Base-by-base conservation (phyloP, 441 rosid species). In the Croton setiger region DNA sequence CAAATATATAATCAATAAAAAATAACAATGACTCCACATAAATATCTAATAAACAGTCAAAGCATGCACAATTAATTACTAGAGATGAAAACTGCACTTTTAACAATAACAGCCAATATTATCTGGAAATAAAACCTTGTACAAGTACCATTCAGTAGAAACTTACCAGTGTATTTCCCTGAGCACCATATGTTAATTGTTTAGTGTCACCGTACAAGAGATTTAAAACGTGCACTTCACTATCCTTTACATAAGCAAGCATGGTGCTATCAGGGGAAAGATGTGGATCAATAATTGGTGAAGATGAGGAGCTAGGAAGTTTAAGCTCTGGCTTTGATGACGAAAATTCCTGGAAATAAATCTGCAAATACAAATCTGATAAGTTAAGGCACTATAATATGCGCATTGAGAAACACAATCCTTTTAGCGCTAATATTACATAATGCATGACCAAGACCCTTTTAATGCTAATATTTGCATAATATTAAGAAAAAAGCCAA, bases 261-360 rank as follows among this genome's bases (percentile, higher is more conserved):
- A 85, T 79, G 48, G 90, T 79, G 55, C 98, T 96, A 76, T 94
- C 94, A 49, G 92, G 96, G 43, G 99, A 94, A 56, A 90, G 78
- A 83, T 82, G 93, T 33, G 98, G 93, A 84, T 94, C 99, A 15
- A 88, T 86, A 67, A 92, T 68, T 4, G 96, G 88, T 12, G 96
- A 87, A 27, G 65, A 60, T 35, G 93, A 70, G 39, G 84, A 67
- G 72, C 85, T 86, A 47, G 84, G 79, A 78, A 94, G 89, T 74
- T 83, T 86, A 44, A 94, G 98, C 75, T 85, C 93, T 9, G 96
- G 86, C 78, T 79, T 77, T 64, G 91, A 81, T 67, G 82, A 79
- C 75, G 79, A 62, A 73, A 92, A 80, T 37, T 94, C 98, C 76
- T 88, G 90, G 76, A 88, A 83, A 80, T 86, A 94, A 54, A 94